Percentiles rank a stretch among this genome's conserved stretches.
These are phyloP conservation scores for Thelephora ganbajun DNA, from an alignment of 768 basidiomycete genomes.

Conservation along the genomic window DNA sequence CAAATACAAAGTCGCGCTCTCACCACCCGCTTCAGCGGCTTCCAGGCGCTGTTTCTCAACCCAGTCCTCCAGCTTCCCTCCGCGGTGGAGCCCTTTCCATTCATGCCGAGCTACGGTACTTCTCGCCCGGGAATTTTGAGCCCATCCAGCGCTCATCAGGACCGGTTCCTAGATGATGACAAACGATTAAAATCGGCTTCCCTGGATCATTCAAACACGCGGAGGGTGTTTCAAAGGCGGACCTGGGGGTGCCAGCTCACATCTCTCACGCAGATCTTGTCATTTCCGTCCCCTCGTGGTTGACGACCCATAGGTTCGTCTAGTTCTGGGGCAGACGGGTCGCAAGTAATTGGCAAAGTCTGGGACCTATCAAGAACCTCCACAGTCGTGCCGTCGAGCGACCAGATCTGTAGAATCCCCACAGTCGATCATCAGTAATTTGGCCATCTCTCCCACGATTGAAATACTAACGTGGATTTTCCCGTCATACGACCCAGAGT, in stretches of 20 bases:
- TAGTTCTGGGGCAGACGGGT: slow-evolving; percentile 55
- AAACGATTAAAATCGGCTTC: not conserved
- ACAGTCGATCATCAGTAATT: not conserved
- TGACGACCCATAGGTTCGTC: slow-evolving; percentile 7
- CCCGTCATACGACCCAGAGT: slow-evolving; percentile 85
- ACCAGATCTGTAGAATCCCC: slow-evolving; percentile 64
- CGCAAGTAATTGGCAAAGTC: slow-evolving; percentile 53
- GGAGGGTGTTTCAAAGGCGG: slow-evolving; percentile 6
- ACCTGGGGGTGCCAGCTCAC: slow-evolving; percentile 91
- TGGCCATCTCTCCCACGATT: not conserved
- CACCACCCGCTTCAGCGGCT: slow-evolving; percentile 9
- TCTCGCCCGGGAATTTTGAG: slow-evolving; percentile 27
- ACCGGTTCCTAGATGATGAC: slow-evolving; percentile 54
- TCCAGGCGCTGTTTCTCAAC: slow-evolving; percentile 39
- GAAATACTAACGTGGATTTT: slow-evolving; percentile 53
- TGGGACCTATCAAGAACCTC: slow-evolving; percentile 73
- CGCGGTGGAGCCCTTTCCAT: slow-evolving; percentile 86
- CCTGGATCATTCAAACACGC: not conserved
- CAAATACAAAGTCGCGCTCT: too few relatives aligned
- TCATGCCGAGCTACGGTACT: slow-evolving; percentile 86
- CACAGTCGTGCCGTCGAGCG: slow-evolving; percentile 76
- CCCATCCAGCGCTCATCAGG: slow-evolving; percentile 87
- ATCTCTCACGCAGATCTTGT: slow-evolving; percentile 63
- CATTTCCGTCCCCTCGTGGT: too few relatives aligned
- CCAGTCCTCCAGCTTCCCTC: slow-evolving; percentile 57